Conservation (phyloP, 257 asterid genomes). For the Fraxinus quadrangulata region DNA sequence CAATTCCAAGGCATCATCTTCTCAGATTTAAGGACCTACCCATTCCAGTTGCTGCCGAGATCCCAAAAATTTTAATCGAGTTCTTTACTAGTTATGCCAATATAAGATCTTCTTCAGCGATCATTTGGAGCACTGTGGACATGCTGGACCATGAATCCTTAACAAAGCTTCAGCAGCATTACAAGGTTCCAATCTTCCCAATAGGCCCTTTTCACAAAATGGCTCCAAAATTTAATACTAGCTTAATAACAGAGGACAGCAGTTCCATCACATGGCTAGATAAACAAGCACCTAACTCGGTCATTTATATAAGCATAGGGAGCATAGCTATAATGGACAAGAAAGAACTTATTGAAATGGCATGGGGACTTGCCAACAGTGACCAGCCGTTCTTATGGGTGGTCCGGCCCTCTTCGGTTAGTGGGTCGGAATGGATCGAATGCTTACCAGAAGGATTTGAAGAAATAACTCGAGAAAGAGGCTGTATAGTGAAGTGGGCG, state of each 20-base stretch:
- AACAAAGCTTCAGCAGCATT: slow-evolving; percentile 19
- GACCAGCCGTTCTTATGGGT: slow-evolving; percentile 40
- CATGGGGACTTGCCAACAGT: slow-evolving; percentile 35
- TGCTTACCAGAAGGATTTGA: slow-evolving; percentile 26
- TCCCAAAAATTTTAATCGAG: slow-evolving; percentile 2
- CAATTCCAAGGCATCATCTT: slow-evolving; percentile 28
- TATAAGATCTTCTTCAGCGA: slow-evolving; percentile 27
- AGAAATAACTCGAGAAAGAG: slow-evolving; percentile 21
- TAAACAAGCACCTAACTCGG: slow-evolving; percentile 27
- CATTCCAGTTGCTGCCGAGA: not conserved
- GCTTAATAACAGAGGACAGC: slow-evolving; percentile 27
- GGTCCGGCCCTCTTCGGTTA: slow-evolving; percentile 17
- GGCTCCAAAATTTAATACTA: slow-evolving; percentile 17
- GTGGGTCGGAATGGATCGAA: slow-evolving; percentile 19
- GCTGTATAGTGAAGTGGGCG: slow-evolving; percentile 36
- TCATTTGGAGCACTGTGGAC: slow-evolving; percentile 35
- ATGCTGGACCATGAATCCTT: slow-evolving; percentile 28
- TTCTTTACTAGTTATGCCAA: not conserved
- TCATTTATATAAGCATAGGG: slow-evolving; percentile 38
- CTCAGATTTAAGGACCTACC: slow-evolving; percentile 39
- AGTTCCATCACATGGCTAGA: slow-evolving; percentile 38
- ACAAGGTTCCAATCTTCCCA: slow-evolving; percentile 36
- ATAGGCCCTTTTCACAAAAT: slow-evolving; percentile 45
- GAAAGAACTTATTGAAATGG: slow-evolving; percentile 35
- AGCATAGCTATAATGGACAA: slow-evolving; percentile 25